A percentile compares a stretch with the other conserved stretches of the same genome.
phyloP scores from a whole-genome alignment of 441 rosid genomes.

The Croton laevigatus region DNA sequence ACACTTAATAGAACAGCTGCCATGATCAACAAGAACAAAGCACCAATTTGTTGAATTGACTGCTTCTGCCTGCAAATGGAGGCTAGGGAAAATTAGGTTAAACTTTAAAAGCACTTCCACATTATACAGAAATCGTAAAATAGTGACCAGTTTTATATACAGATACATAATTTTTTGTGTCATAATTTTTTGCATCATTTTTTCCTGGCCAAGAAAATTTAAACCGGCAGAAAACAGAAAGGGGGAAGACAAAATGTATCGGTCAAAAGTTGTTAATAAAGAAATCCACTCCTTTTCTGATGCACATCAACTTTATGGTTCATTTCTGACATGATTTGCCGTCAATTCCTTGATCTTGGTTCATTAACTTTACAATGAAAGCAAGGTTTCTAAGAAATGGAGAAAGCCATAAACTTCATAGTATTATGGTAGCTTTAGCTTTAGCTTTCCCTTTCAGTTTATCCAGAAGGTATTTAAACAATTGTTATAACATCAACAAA shows the following conservation, averaged over 20 bases:
- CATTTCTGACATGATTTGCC: neutral
- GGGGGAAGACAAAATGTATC: neutral
- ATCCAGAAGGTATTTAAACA: neutral
- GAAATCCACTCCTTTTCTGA: neutral
- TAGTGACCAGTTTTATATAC: neutral
- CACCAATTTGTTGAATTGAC: conserved; percentile 87
- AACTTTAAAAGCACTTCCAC: conserved; percentile 1
- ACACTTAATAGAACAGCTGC: conserved; percentile 90
- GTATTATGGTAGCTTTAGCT: neutral
- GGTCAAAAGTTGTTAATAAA: neutral
- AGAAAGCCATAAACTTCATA: neutral
- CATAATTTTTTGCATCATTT: conserved; percentile 4
- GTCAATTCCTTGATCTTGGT: neutral
- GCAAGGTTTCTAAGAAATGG: neutral
- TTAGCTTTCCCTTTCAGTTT: too few relatives aligned
- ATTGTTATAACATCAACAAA: neutral
- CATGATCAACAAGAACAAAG: conserved; percentile 74
- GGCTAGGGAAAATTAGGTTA: conserved; percentile 16
- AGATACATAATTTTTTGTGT: neutral
- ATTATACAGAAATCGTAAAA: neutral
- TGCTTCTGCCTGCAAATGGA: conserved; percentile 73
- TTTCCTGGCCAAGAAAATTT: neutral
- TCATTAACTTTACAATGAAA: neutral
- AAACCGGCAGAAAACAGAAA: neutral
- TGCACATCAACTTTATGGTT: neutral